Base-by-base conservation (phyloP, 2,329 filamentous ascomycete genomes). In the Colletotrichum navitas region DNA sequence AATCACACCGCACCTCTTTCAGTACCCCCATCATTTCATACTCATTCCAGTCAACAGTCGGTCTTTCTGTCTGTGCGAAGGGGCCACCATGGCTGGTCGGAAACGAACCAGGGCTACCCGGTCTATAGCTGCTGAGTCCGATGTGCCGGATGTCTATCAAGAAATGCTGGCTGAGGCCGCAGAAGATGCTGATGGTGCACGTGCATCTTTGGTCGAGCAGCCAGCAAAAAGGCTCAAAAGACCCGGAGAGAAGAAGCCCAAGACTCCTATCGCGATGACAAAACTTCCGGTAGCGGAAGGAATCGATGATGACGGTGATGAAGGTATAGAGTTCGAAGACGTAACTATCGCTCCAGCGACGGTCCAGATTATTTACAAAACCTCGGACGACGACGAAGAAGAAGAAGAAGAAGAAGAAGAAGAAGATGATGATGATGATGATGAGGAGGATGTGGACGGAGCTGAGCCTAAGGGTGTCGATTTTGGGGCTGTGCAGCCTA, bases 81-180 rank as follows among this genome's bases (percentile, higher is more conserved):
- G 18, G 10, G 24, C 18, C 32, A 32, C n/a, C 14, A 78, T 79
- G 77, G 74, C 64, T 21, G 75, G 75, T 41, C 73, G 70, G 54
- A 78, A 78, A 67, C 74, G 77, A 65, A 73, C 66, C 54, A 75
- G 75, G 43, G 68, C 75, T 1, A 77, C 78, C 7, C 77, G 76
- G 26, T 68, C 76, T n/a, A 73, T 56, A 56, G 67, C 74, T 36
- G 61, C 72, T 51, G 71, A 74, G 36, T 47, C 56, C 21, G 64
- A 63, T 29, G 73, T 82, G 7, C 80, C 81, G 29, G 79, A 83
- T 36, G 80, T 88, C 43, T 87, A 87, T 75, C 80, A 78, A 52
- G 81, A 87, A 72, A 85, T 88, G 85, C 81, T 88, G 43, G 78
- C 78, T 16, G 85, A 87, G 73, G 85, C 82, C n/a, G 82, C 85